phyloP scores from a whole-genome alignment of 2,329 filamentous ascomycete species.

The Leptodontidium sp. region DNA sequence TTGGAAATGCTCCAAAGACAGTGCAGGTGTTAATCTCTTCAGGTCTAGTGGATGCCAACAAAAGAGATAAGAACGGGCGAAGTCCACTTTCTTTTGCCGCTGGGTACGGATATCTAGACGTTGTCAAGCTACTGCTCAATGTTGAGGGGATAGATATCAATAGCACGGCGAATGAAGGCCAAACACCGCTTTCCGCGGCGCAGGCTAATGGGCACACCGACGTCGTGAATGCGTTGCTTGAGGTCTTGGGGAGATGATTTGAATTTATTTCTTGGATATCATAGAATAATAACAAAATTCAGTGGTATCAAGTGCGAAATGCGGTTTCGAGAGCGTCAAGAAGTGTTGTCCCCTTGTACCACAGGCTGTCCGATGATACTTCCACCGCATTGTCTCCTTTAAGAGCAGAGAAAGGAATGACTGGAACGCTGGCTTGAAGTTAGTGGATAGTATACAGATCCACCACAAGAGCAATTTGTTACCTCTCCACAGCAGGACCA shows the following conservation, averaged over 20 bases:
- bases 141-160: constrained; percentile 24
- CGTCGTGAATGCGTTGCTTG: constrained; percentile 24
- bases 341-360: not conserved
- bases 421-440: not conserved
- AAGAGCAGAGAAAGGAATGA: not conserved
- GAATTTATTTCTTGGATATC: not conserved
- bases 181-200: constrained; percentile 20
- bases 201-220: constrained; percentile 15
- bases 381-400: constrained; percentile 6
- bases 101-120: constrained; percentile 46
- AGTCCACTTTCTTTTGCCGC: constrained; percentile 49
- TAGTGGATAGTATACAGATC: not conserved
- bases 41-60: constrained; percentile 46
- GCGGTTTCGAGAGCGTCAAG: not conserved
- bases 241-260: not conserved
- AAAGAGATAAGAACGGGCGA: constrained; percentile 42
- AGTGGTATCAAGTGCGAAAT: not conserved
- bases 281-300: not conserved
- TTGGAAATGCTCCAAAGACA: constrained; percentile 38
- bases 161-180: constrained; percentile 20
- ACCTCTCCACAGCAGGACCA: not conserved
- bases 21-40: constrained; percentile 46
- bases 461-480: not conserved
- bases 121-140: constrained; percentile 35
- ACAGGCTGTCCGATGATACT: not conserved